These are phyloP conservation scores for Asparagopsis taxiformis DNA, from an alignment of 31 red algal species.

Conservation along the genomic window DNA sequence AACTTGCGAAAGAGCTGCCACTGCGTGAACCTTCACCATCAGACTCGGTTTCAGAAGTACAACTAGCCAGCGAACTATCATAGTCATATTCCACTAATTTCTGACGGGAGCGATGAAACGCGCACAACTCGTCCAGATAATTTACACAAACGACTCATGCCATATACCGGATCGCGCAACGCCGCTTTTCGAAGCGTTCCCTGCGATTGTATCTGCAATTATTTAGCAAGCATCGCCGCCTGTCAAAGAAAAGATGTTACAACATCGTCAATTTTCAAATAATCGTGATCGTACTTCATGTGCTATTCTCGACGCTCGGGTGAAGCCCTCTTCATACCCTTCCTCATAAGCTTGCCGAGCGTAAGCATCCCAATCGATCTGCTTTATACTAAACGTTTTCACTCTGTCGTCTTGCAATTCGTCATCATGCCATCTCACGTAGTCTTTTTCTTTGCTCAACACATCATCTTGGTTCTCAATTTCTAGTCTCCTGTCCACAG, in stretches of 20 bases:
- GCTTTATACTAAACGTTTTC: background rate
- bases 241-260: background rate
- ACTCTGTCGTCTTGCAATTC: background rate
- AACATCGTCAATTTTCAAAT: background rate
- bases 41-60: conserved; percentile 10
- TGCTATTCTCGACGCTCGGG: conserved; percentile 17
- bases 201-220: background rate
- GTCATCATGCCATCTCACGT: background rate
- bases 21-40: conserved; percentile 14
- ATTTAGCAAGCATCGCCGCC: background rate
- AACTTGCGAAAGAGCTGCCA: conserved; percentile 52
- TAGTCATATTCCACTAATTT: too few relatives aligned
- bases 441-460: background rate
- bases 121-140: too few relatives aligned
- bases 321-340: conserved; percentile 21
- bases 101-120: too few relatives aligned
- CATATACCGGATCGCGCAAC: too few relatives aligned
- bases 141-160: too few relatives aligned
- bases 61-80: too few relatives aligned
- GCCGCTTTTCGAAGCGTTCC: too few relatives aligned
- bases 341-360: conserved; percentile 5
- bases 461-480: background rate
- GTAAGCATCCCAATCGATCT: conserved; percentile 9
- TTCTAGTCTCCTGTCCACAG: background rate
- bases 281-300: conserved; percentile 8